A percentile compares a stretch with the other conserved stretches of the same genome.
Evolutionary conservation across 75 land plant species (phyloP).

Genomic region (Cupressus sempervirens): DNA sequence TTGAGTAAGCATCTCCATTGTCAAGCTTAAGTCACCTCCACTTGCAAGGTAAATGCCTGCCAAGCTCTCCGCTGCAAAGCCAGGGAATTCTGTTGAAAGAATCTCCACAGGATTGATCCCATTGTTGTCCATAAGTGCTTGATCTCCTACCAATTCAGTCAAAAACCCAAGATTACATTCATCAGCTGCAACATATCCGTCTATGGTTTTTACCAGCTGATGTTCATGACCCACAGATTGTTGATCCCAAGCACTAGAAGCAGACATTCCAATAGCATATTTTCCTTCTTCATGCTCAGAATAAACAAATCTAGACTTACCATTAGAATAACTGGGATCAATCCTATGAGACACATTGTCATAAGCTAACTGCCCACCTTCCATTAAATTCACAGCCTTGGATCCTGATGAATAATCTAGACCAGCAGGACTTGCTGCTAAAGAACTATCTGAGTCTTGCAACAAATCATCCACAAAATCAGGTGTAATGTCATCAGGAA

Average conservation of each 20-base stretch:
- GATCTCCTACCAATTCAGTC: constrained; percentile 35
- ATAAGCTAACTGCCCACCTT: constrained; percentile 10
- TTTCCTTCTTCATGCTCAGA: constrained; percentile 33
- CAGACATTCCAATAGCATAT: constrained; percentile 17
- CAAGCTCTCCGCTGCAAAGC: constrained; percentile 84
- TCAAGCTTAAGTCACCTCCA: constrained; percentile 70
- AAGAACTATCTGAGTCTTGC: constrained; percentile 23
- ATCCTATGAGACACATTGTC: constrained; percentile 6
- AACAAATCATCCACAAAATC: constrained; percentile 58
- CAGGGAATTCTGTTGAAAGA: constrained; percentile 75
- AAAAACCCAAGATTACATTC: constrained; percentile 28
- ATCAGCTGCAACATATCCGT: constrained; percentile 30
- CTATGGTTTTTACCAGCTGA: constrained; percentile 27
- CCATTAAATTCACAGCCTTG: constrained; percentile 25
- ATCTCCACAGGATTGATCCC: constrained; percentile 52
- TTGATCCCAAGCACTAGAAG: constrained; percentile 34
- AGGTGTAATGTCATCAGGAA: constrained; percentile 94
- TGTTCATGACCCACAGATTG: constrained; percentile 23
- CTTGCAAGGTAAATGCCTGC: constrained; percentile 78
- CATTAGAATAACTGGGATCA: constrained; percentile 18
- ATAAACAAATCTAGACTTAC: constrained; percentile 24
- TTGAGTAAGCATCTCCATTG: constrained; percentile 89
- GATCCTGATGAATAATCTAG: constrained; percentile 14
- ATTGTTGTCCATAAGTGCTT: constrained; percentile 21
- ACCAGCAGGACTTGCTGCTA: constrained; percentile 25